Base-by-base conservation (phyloP, 805 yeast species). In the Zygosaccharomyces kombuchaensis region DNA sequence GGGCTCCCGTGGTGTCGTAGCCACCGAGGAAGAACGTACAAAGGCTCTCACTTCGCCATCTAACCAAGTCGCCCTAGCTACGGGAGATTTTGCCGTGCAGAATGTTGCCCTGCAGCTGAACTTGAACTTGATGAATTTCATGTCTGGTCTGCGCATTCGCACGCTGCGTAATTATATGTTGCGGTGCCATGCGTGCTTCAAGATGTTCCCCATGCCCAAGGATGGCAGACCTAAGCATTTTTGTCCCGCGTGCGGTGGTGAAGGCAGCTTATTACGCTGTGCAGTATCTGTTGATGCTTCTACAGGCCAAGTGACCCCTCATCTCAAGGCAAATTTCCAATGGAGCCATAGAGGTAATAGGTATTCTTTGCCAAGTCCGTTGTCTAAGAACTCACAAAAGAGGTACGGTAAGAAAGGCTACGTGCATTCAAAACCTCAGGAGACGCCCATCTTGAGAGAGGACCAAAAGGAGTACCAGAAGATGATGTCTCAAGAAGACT, bases 1-100 rank as follows among this genome's bases (percentile, higher is more conserved):
- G 3, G 68, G 69, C 17, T 57, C 62, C 3, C 53, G 50, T 13
- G 72, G 79, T 39, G 64, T 63, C 10, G 62, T 68, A 10, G 67
- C 69, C 13, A 58, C 62, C 3, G 67, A 60, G 3, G 47, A 57
- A 2, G 60, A 54, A 34, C 49, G 47, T 10, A 49, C 51, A 14
- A 53, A 5, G 58, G 54, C 54, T 9, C 52, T 62, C 14, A 52
- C 39, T 36, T 44, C 52, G 14, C 62, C 67, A 14, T 54, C 68
- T n/a, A 75, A 83, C 47, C 77, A 81, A 52, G 93, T 84, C 14
- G 99, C 97, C 2, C 68, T 93, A 40, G 83, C 96, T 0, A 85
- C 97, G 0, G 96, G 96, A 22, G 99, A 93, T 78, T 93, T 91
- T 70, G 98, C 99, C 2, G 87, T 91, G 59, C 99, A 93, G 67